These are phyloP conservation scores for Pinus albicaulis DNA, from an alignment of 75 land plant species.

Conservation along the genomic window DNA sequence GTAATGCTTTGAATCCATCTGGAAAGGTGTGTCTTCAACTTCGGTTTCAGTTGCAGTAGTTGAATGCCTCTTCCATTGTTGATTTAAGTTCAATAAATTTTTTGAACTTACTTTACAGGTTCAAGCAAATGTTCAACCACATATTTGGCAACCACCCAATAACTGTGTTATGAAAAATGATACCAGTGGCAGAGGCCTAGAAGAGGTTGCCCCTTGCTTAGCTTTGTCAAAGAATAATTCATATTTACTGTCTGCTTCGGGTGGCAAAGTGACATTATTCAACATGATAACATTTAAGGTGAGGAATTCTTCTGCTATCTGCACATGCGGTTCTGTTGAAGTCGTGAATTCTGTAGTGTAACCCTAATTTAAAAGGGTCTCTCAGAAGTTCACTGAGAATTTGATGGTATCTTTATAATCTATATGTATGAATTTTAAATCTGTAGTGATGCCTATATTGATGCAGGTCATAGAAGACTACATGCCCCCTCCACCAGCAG, in stretches of 20 bases:
- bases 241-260: conserved; percentile 83
- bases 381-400: too few species aligned
- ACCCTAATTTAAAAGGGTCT: not conserved
- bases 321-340: not conserved
- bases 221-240: conserved; percentile 83
- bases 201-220: conserved; percentile 64
- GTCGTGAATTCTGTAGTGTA: not conserved
- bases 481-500: too few species aligned
- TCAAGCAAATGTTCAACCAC: conserved; percentile 50
- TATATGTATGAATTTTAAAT: too few species aligned
- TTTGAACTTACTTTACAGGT: conserved; percentile 29
- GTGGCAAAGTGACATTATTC: conserved; percentile 70
- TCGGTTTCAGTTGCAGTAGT: not conserved
- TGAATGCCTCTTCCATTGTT: not conserved
- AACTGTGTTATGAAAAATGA: conserved; percentile 77
- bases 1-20: conserved; percentile 39
- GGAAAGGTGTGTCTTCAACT: conserved; percentile 27
- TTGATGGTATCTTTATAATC: not conserved
- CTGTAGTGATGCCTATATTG: not conserved
- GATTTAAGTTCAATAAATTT: not conserved
- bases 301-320: not conserved
- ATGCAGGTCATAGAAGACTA: conserved; percentile 47
- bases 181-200: conserved; percentile 46
- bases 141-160: conserved; percentile 69
- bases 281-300: conserved; percentile 86